phyloP scores from a whole-genome alignment of 495 filamentous ascomycete genomes.

The Penicillium riverlandense region DNA sequence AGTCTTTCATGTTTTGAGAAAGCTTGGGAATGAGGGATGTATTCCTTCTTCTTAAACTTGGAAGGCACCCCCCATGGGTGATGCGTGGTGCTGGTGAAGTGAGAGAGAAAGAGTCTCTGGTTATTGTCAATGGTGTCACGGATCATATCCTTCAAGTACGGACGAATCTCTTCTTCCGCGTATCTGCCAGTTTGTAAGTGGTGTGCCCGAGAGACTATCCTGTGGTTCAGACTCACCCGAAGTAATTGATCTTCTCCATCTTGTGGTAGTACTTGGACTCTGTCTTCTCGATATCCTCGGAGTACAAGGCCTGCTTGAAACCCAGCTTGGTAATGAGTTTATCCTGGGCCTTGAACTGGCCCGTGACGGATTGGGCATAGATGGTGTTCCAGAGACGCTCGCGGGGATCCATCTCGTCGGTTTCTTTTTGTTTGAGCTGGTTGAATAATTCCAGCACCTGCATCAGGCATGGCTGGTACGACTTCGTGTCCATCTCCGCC shows the following conservation, averaged over 20 bases:
- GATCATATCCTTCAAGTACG: constrained; percentile 17
- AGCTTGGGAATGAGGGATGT: background rate
- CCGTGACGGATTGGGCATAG: constrained; percentile 27
- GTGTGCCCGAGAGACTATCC: too few species aligned
- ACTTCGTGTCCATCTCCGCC: constrained; percentile 19
- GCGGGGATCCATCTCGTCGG: background rate
- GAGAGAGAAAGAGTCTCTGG: constrained; percentile 24
- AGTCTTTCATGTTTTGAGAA: constrained; percentile 2
- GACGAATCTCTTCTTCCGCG: constrained; percentile 1
- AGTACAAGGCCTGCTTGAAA: constrained; percentile 16
- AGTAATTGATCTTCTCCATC: constrained; percentile 25
- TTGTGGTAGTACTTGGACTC: constrained; percentile 16
- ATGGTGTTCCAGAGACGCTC: constrained; percentile 20
- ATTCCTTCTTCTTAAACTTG: constrained; percentile 4
- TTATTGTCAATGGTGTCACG: constrained; percentile 12
- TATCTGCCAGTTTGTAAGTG: background rate
- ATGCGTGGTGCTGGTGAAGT: constrained; percentile 28
- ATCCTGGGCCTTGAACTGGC: constrained; percentile 22
- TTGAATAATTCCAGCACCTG: constrained; percentile 28
- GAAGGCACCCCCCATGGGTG: constrained; percentile 23
- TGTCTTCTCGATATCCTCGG: constrained; percentile 16
- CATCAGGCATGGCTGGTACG: constrained; percentile 31
- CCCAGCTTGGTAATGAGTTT: constrained; percentile 22
- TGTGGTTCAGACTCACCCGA: constrained; percentile 12
- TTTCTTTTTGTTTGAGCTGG: constrained; percentile 7